Conservation (phyloP, 164 flowering plant genomes). For the Stephania cephalantha region DNA sequence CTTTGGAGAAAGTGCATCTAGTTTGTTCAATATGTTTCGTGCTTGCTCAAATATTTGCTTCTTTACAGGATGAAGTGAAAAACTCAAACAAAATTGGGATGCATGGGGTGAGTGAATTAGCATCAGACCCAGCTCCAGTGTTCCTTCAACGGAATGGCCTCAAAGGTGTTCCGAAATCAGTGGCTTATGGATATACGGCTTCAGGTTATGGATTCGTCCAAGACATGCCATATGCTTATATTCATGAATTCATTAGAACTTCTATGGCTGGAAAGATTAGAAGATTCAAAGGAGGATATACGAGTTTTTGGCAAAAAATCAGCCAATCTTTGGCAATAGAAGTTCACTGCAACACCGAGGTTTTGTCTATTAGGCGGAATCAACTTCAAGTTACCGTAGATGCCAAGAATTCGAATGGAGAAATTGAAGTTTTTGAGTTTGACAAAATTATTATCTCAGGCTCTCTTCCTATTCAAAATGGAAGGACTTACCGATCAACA, state of each 20-base stretch:
- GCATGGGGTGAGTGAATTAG: conserved; percentile 57
- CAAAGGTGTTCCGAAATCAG: conserved; percentile 61
- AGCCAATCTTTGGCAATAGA: conserved; percentile 40
- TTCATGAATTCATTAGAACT: conserved; percentile 73
- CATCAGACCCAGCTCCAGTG: conserved; percentile 49
- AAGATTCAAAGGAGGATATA: conserved; percentile 66
- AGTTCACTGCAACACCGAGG: conserved; percentile 53
- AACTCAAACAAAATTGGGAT: conserved; percentile 48
- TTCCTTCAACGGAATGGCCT: conserved; percentile 51
- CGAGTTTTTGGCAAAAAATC: conserved; percentile 54
- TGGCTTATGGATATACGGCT: conserved; percentile 76
- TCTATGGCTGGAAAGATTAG: conserved; percentile 84
- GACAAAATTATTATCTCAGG: conserved; percentile 70
- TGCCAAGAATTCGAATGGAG: conserved; percentile 28
- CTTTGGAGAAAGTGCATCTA: neutral
- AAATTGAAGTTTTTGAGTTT: conserved; percentile 34
- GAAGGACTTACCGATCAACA: conserved; percentile 52
- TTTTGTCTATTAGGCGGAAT: conserved; percentile 37
- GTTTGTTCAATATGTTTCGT: neutral
- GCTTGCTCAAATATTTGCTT: conserved; percentile 6
- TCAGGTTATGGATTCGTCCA: conserved; percentile 81
- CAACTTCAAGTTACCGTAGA: conserved; percentile 27
- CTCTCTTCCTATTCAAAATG: conserved; percentile 48
- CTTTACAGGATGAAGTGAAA: conserved; percentile 51
- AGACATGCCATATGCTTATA: conserved; percentile 85